Evolutionary conservation across 2,329 filamentous ascomycete species (phyloP).

Genomic region (Ascocoryne sarcoides): DNA sequence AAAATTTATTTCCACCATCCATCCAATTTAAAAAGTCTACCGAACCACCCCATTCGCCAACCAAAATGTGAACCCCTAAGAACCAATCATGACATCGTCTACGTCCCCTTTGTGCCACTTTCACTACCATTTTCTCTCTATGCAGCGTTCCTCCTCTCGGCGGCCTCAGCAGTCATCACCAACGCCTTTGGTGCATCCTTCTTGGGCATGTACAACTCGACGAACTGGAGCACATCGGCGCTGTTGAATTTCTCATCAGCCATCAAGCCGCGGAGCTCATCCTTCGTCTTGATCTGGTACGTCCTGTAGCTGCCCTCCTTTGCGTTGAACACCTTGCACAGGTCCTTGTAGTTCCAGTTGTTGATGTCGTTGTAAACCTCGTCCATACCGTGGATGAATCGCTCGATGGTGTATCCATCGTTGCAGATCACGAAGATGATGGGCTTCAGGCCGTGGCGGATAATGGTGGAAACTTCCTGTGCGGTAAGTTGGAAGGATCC

Average conservation of each 20-base stretch:
- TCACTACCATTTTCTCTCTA: too few relatives aligned
- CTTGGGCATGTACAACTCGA: slow-evolving; percentile 74
- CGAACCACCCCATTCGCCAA: too few relatives aligned
- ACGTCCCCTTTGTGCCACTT: too few relatives aligned
- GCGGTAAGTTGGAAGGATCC: slow-evolving; percentile 78
- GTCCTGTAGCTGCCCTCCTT: slow-evolving; percentile 47
- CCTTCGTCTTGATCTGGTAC: slow-evolving; percentile 59
- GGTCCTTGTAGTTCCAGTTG: slow-evolving; percentile 62
- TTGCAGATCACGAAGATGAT: slow-evolving; percentile 86
- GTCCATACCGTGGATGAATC: slow-evolving; percentile 77
- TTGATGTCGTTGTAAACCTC: slow-evolving; percentile 74
- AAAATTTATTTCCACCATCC: too few relatives aligned
- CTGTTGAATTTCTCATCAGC: slow-evolving; percentile 54
- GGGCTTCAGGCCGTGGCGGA: slow-evolving; percentile 62
- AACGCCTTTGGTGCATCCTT: slow-evolving; percentile 67
- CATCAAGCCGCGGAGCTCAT: slow-evolving; percentile 59
- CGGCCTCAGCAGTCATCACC: slow-evolving; percentile 61
- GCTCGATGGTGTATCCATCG: slow-evolving; percentile 82
- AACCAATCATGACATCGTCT: too few relatives aligned
- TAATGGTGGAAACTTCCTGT: slow-evolving; percentile 78
- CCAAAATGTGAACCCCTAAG: too few relatives aligned
- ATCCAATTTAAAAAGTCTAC: too few relatives aligned
- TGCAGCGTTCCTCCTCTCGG: slow-evolving; percentile 57
- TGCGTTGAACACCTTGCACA: slow-evolving; percentile 61
- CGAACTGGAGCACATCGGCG: slow-evolving; percentile 52